Evolutionary conservation across 106 monocot genomes (phyloP).

Genomic region (Cymbidium sinense): DNA sequence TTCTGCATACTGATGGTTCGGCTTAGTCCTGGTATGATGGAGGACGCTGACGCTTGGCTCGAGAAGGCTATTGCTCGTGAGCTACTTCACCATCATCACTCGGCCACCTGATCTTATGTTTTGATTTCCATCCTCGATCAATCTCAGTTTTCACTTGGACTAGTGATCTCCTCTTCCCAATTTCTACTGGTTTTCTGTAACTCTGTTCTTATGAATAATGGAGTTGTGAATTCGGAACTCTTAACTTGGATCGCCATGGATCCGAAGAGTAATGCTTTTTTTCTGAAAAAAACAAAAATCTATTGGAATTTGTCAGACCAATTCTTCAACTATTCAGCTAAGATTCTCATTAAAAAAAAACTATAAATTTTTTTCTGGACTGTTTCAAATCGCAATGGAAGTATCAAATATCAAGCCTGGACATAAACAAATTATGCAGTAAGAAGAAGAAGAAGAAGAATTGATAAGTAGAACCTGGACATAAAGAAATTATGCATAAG

Average conservation of each 20-base stretch:
- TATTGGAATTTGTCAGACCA: too few relatives aligned
- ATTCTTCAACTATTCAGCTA: too few relatives aligned
- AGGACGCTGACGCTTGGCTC: slow-evolving; percentile 49
- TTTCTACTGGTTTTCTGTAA: background rate
- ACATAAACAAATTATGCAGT: too few relatives aligned
- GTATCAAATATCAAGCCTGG: too few relatives aligned
- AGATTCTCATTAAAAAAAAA: too few relatives aligned
- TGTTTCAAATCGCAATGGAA: too few relatives aligned
- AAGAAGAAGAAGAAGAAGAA: too few relatives aligned
- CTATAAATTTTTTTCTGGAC: too few relatives aligned
- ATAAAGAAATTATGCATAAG: too few relatives aligned
- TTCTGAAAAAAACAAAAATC: too few relatives aligned
- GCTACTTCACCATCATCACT: background rate
- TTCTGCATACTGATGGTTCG: slow-evolving; percentile 87
- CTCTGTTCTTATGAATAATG: slow-evolving; percentile 3
- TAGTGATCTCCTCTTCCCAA: background rate
- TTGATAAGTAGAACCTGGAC: too few relatives aligned
- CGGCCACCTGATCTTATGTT: background rate
- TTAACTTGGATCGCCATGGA: background rate
- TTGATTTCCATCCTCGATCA: background rate
- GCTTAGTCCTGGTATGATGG: slow-evolving; percentile 72
- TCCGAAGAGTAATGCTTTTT: too few relatives aligned
- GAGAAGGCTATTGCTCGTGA: slow-evolving; percentile 43
- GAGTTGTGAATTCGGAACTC: background rate
- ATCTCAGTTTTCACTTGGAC: background rate